These are phyloP conservation scores for Beauveria sp. DNA, from an alignment of 2,329 filamentous ascomycete species.

Conservation along the genomic window DNA sequence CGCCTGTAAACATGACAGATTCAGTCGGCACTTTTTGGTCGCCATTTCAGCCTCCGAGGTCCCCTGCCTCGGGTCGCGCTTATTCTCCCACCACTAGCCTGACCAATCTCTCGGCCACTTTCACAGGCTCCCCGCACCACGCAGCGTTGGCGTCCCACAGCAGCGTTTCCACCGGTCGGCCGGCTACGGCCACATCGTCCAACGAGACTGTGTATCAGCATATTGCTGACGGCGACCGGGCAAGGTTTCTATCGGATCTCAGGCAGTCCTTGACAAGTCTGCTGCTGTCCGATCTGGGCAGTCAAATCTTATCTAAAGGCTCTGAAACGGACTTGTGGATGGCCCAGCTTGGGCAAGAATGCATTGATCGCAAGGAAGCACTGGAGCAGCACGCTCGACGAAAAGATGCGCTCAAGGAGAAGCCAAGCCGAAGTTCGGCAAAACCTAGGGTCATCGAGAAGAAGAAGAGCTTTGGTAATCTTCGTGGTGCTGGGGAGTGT, in stretches of 20 bases:
- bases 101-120: constrained; percentile 46
- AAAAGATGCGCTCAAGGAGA: constrained; percentile 30
- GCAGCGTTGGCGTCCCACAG: constrained; percentile 36
- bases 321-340: constrained; percentile 94
- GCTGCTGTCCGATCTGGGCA: constrained; percentile 81
- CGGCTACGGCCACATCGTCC: constrained; percentile 59
- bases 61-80: constrained; percentile 51
- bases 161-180: constrained; percentile 45
- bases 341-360: constrained; percentile 56
- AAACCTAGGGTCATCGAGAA: constrained; percentile 52
- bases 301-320: constrained; percentile 75
- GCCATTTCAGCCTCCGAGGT: constrained; percentile 64
- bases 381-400: constrained; percentile 40
- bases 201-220: constrained; percentile 60
- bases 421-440: constrained; percentile 32
- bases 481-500: constrained; percentile 43
- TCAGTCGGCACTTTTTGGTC: constrained; percentile 83
- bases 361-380: constrained; percentile 54
- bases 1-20: constrained; percentile 63
- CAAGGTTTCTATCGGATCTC: constrained; percentile 68
- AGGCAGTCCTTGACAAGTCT: constrained; percentile 76
- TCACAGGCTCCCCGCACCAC: constrained; percentile 35
- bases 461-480: constrained; percentile 61
- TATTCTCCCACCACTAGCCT: constrained; percentile 57
- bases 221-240: constrained; percentile 59